A percentile compares a stretch with the other conserved stretches of the same genome.
Conservation (phyloP, 495 filamentous ascomycete genomes). For the Aspergillus biplanus region DNA sequence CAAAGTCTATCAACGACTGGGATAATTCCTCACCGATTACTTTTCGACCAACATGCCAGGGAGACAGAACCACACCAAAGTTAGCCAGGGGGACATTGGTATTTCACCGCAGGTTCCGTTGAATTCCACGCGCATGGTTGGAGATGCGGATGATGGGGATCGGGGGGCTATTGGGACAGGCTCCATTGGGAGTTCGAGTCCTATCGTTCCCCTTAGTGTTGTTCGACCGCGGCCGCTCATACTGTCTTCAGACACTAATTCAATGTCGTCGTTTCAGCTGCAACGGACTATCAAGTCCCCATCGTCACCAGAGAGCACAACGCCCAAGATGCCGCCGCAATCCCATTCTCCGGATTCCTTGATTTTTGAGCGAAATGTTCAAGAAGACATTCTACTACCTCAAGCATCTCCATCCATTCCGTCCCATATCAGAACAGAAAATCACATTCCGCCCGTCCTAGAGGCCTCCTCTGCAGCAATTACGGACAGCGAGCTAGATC, state of each 20-base stretch:
- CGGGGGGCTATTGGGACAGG: background rate
- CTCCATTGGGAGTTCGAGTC: background rate
- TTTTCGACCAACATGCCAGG: background rate
- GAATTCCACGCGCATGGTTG: background rate
- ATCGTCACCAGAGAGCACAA: constrained; percentile 9
- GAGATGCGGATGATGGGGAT: background rate
- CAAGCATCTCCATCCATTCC: constrained; percentile 19
- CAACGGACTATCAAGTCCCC: background rate
- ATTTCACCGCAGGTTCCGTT: background rate
- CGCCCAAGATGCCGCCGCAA: constrained; percentile 8
- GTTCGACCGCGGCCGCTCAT: constrained; percentile 11
- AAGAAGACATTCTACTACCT: constrained; percentile 21
- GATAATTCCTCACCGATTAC: background rate
- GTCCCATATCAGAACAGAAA: constrained; percentile 22
- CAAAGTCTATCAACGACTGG: too few species aligned
- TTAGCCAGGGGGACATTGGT: background rate
- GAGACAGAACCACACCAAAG: background rate
- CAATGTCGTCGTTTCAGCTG: constrained; percentile 3
- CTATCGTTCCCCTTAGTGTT: background rate
- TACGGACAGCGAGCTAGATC: constrained; percentile 15
- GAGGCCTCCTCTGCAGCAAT: constrained; percentile 22
- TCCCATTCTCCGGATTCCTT: constrained; percentile 11
- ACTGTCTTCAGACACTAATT: constrained; percentile 6
- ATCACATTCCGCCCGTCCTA: constrained; percentile 20
- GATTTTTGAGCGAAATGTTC: constrained; percentile 21